Evolutionary conservation across 2,329 filamentous ascomycete genomes (phyloP).

Genomic region (Diaporthe australafricana): DNA sequence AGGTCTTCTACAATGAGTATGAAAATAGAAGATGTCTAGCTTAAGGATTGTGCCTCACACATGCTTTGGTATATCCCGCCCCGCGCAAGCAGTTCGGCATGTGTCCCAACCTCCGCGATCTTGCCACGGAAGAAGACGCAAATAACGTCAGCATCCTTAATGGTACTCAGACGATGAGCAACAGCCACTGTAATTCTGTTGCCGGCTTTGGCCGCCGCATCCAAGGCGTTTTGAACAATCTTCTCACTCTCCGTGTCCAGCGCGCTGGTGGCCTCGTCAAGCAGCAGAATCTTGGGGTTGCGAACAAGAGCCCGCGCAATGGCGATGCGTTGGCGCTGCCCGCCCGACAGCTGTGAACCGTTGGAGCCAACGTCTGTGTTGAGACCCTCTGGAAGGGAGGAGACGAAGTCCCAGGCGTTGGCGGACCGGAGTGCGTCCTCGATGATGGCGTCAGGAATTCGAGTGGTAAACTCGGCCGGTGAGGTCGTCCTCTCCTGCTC

Average conservation of each 20-base stretch:
- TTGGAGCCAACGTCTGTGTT: conserved; percentile 23
- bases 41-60: conserved; percentile 11
- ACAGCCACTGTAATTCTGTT: conserved; percentile 75
- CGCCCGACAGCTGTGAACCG: conserved; percentile 23
- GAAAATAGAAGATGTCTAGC: too few species aligned
- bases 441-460: conserved; percentile 40
- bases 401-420: conserved; percentile 44
- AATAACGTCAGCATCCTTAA: conserved; percentile 55
- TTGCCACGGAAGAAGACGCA: conserved; percentile 48
- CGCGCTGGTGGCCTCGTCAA: conserved; percentile 68
- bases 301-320: conserved; percentile 31
- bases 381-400: conserved; percentile 31
- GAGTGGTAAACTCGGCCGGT: not conserved
- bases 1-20: too few species aligned
- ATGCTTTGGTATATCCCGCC: conserved; percentile 28
- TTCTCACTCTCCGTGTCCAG: conserved; percentile 71
- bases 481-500: not conserved
- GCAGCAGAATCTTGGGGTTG: conserved; percentile 24
- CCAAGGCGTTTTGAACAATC: conserved; percentile 52
- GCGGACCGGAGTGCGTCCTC: conserved; percentile 45
- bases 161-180: conserved; percentile 70
- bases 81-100: conserved; percentile 32
- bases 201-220: conserved; percentile 54
- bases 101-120: conserved; percentile 48
- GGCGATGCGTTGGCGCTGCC: conserved; percentile 32